These are phyloP conservation scores for Trematosphaeria pertusa DNA, from an alignment of 2,329 filamentous ascomycete genomes.

Conservation along the genomic window DNA sequence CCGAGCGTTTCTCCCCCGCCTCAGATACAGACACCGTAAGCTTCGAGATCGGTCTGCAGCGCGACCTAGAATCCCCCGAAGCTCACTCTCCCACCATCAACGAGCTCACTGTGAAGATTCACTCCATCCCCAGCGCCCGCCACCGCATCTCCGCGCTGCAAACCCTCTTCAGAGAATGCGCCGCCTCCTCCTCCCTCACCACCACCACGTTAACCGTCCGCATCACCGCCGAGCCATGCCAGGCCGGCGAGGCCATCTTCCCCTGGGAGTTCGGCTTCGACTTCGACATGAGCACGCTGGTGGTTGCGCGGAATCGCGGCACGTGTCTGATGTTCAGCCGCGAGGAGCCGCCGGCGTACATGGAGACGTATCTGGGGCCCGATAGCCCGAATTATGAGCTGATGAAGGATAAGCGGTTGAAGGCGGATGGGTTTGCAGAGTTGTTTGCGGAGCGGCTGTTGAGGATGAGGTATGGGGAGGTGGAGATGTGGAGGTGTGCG, in stretches of 20 bases:
- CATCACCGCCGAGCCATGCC: neutral
- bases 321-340: conserved; percentile 6
- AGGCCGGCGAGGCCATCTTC: neutral
- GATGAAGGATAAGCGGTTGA: neutral
- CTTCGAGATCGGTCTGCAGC: conserved; percentile 7
- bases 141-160: neutral
- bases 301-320: neutral
- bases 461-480: conserved; percentile 4
- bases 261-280: conserved; percentile 13
- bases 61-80: neutral
- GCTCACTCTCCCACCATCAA: conserved; percentile 1
- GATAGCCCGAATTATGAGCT: conserved; percentile 3
- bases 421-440: neutral
- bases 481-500: conserved; percentile 9
- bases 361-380: neutral
- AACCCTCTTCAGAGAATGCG: conserved; percentile 1
- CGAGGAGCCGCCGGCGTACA: neutral
- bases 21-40: neutral
- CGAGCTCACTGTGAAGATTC: conserved; percentile 9
- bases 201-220: conserved; percentile 4
- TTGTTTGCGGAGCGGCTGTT: neutral
- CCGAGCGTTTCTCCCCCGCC: conserved; percentile 1
- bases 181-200: too few relatives aligned
- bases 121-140: neutral
- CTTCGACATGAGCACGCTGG: conserved; percentile 1